Evolutionary conservation across 192 early-diverging fungal genomes (phyloP).

Genomic region (Dissophora globulifera): DNA sequence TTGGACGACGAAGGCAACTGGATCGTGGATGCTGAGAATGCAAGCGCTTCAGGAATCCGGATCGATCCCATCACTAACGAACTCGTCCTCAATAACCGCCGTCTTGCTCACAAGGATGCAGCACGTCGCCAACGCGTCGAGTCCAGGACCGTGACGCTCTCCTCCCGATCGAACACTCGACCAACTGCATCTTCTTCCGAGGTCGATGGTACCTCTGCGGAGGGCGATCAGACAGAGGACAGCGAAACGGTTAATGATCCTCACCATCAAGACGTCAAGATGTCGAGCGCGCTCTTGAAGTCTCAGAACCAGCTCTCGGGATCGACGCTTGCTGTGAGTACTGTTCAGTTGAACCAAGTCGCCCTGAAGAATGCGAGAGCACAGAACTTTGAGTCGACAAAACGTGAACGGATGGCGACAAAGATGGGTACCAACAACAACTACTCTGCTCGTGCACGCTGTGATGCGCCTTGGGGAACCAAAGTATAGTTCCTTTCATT

Average conservation of each 20-base stretch:
- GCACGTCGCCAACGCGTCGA: conserved; percentile 48
- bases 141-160: conserved; percentile 33
- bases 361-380: conserved; percentile 7
- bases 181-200: background rate
- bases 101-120: conserved; percentile 47
- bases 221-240: background rate
- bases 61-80: conserved; percentile 48
- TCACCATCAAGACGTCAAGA: conserved; percentile 11
- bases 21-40: conserved; percentile 23
- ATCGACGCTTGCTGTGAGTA: conserved; percentile 11
- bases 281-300: conserved; percentile 26
- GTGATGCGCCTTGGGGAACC: background rate
- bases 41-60: conserved; percentile 15
- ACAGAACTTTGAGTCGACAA: conserved; percentile 25
- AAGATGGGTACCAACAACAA: conserved; percentile 10
- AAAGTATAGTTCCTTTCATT: conserved; percentile 34
- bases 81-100: conserved; percentile 49
- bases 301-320: conserved; percentile 38
- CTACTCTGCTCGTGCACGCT: background rate
- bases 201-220: background rate
- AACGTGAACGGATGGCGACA: conserved; percentile 18
- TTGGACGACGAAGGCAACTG: conserved; percentile 47
- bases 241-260: conserved; percentile 1
- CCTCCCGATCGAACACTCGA: conserved; percentile 10
- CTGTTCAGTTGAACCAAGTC: conserved; percentile 3